Conservation (phyloP, 768 basidiomycete genomes). For the Amanita inopinata region DNA sequence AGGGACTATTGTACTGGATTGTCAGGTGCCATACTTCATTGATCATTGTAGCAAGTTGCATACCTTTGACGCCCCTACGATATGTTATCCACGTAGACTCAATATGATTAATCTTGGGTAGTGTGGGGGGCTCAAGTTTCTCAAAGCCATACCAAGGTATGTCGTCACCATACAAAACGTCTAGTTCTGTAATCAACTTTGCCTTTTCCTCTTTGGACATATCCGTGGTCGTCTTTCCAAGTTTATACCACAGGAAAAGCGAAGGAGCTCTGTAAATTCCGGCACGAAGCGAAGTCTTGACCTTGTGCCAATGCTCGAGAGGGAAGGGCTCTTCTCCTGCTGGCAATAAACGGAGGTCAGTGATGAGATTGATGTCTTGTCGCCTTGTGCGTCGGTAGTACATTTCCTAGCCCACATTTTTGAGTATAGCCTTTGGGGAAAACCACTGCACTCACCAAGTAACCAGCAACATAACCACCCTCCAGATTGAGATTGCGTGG, state of each 20-base stretch:
- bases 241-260: slow-evolving; percentile 72
- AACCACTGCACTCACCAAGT: slow-evolving; percentile 35
- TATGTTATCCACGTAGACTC: slow-evolving; percentile 58
- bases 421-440: neutral
- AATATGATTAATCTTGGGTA: slow-evolving; percentile 27
- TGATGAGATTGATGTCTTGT: slow-evolving; percentile 72
- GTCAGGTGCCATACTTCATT: neutral
- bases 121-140: slow-evolving; percentile 53
- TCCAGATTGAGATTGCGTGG: slow-evolving; percentile 67
- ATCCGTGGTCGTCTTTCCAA: slow-evolving; percentile 51
- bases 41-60: slow-evolving; percentile 16
- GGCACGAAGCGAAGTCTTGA: slow-evolving; percentile 48
- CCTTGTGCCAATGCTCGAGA: slow-evolving; percentile 53
- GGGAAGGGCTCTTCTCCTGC: slow-evolving; percentile 41
- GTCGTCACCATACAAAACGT: slow-evolving; percentile 80
- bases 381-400: slow-evolving; percentile 84
- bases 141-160: slow-evolving; percentile 84
- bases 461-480: slow-evolving; percentile 44
- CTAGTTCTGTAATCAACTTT: slow-evolving; percentile 82
- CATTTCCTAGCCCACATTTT: slow-evolving; percentile 31
- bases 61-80: slow-evolving; percentile 68
- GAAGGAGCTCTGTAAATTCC: slow-evolving; percentile 49
- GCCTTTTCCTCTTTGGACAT: slow-evolving; percentile 46
- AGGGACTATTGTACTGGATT: slow-evolving; percentile 32
- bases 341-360: slow-evolving; percentile 57